Evolutionary conservation across 2,329 filamentous ascomycete genomes (phyloP).

Genomic region (Metarhizium rileyi): DNA sequence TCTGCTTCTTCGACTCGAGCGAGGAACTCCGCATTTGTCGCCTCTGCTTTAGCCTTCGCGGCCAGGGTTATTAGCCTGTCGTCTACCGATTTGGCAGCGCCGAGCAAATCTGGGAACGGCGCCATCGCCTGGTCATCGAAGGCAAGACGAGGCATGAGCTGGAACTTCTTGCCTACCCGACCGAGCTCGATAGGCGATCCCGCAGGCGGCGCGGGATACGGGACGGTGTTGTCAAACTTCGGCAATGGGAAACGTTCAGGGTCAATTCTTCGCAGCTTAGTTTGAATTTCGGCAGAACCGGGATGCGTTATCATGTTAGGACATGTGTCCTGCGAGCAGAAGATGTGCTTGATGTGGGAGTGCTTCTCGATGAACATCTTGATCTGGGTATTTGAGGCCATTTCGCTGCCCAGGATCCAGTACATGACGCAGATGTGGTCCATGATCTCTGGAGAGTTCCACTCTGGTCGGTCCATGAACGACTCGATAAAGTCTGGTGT

Average conservation of each 20-base stretch:
- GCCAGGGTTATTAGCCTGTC: constrained; percentile 43
- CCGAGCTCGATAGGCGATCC: constrained; percentile 26
- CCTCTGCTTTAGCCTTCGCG: constrained; percentile 30
- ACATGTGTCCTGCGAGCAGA: constrained; percentile 65
- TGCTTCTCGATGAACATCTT: constrained; percentile 59
- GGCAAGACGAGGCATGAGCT: constrained; percentile 36
- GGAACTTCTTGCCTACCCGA: constrained; percentile 33
- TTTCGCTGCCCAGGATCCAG: constrained; percentile 69
- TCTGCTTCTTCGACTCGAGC: constrained; percentile 41
- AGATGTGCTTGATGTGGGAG: constrained; percentile 56
- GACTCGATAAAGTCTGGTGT: constrained; percentile 57
- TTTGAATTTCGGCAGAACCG: constrained; percentile 54
- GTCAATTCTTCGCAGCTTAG: constrained; percentile 64
- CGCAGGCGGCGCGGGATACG: constrained; percentile 13
- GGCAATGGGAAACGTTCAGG: constrained; percentile 63
- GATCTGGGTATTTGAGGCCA: constrained; percentile 54
- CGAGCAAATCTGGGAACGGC: constrained; percentile 36
- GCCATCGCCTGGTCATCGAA: constrained; percentile 37
- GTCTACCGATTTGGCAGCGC: constrained; percentile 30
- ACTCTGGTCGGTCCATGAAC: constrained; percentile 64
- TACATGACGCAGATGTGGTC: constrained; percentile 57
- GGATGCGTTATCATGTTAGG: constrained; percentile 67
- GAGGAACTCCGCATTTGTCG: constrained; percentile 35
- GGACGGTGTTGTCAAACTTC: constrained; percentile 45
- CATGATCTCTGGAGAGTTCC: constrained; percentile 56